Conservation (phyloP, 192 early-diverging fungal species). For the Coemansia sp. region DNA sequence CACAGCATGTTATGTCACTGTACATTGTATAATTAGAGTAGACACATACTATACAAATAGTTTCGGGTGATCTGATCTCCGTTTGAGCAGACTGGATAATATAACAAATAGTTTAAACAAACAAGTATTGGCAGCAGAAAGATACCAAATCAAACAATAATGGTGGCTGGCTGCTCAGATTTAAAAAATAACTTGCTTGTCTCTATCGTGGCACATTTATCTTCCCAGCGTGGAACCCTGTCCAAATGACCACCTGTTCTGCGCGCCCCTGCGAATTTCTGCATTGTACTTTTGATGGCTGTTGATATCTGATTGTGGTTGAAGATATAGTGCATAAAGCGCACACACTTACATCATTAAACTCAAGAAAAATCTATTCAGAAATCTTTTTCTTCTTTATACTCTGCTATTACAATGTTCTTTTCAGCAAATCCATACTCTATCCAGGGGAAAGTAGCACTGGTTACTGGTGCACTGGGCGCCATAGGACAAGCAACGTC, state of each 20-base stretch:
- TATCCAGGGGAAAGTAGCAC: constrained; percentile 31
- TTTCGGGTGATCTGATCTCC: no score
- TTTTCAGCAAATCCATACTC: constrained; percentile 3
- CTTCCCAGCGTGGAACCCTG: not conserved
- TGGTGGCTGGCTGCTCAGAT: not conserved
- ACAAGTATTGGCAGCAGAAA: not conserved
- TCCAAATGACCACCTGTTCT: not conserved
- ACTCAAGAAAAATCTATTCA: not conserved
- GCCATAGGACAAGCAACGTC: constrained; percentile 30
- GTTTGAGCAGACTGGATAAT: no score
- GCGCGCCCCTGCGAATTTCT: not conserved
- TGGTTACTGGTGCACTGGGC: constrained; percentile 46
- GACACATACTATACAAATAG: no score
- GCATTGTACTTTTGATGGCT: not conserved
- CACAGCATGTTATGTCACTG: no score
- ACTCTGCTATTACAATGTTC: not conserved
- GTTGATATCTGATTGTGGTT: not conserved
- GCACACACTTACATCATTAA: no score
- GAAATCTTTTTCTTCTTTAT: constrained; percentile 1
- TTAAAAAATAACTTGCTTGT: not conserved
- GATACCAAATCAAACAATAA: not conserved
- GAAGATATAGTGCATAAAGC: no score
- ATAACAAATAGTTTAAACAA: not conserved
- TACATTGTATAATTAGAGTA: no score
- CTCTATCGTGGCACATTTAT: not conserved